phyloP scores from a whole-genome alignment of 2,329 filamentous ascomycete species.

The Neonectria coccinea region DNA sequence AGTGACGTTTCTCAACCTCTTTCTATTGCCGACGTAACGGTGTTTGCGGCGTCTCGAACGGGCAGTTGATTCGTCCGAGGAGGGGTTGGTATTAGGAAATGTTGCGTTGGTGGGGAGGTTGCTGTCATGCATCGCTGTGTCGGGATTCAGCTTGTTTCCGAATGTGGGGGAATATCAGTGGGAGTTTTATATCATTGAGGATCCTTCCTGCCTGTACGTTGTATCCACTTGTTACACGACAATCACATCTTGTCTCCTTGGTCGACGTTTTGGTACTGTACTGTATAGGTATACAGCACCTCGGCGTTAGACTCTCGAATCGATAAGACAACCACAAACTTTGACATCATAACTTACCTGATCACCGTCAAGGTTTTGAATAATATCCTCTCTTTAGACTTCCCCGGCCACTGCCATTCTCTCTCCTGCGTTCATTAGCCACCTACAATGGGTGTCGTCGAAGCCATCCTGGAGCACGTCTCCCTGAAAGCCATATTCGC shows the following conservation, averaged over 20 bases:
- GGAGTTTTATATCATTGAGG: conserved; percentile 10
- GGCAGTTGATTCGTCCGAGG: conserved; percentile 22
- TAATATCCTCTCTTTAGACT: background rate
- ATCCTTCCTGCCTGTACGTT: background rate
- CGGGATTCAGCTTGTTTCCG: background rate
- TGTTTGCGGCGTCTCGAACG: conserved; percentile 17
- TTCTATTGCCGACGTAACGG: background rate
- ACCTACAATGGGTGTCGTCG: conserved; percentile 62
- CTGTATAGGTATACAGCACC: background rate
- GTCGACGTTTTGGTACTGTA: conserved; percentile 2
- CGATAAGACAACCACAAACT: background rate
- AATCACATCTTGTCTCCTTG: background rate
- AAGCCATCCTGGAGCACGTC: conserved; percentile 58
- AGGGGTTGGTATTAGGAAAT: too few species aligned
- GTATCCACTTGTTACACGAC: background rate
- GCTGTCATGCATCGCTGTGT: background rate
- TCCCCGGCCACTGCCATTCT: background rate
- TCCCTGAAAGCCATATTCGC: conserved; percentile 56
- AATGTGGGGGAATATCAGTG: background rate
- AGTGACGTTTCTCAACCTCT: conserved; percentile 26
- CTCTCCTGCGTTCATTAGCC: background rate
- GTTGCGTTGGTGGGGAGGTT: background rate
- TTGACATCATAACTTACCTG: too few species aligned
- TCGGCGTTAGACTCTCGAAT: background rate
- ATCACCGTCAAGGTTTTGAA: too few species aligned